Evolutionary conservation across 257 asterid species (phyloP), one percentile per base, ranked within the genome.

Genomic region (Solanum corneliomulleri): DNA sequence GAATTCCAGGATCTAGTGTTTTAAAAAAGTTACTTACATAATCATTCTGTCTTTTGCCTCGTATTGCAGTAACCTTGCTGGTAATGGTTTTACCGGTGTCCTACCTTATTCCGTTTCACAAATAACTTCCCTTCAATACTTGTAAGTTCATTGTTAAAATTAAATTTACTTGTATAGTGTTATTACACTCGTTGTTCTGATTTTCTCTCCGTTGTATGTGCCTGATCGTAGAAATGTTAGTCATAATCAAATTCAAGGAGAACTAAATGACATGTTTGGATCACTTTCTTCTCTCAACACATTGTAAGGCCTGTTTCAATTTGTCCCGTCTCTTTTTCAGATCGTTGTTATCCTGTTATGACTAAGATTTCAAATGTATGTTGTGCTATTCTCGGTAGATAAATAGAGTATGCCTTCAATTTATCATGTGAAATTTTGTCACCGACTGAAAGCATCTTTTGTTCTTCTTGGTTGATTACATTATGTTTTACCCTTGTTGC

Each of bases 61-160:
- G 45, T 39, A 33, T 66, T 52, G 89, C 98, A 97, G 99, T 71
- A 96, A 93, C 89, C 96, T 97, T 66, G 99, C 99, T 44, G 91
- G 89, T 66, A 90, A 92, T 74, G 90, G 91, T 89, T 97, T 96
- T 92, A 96, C 14, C 31, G 96, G 93, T 80, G 92, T 83, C 88
- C 90, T 97, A 83, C 99, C 98, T 14, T 96, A 94, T 88, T 94
- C 98, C 62, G 87, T 97, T 86, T 92, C 98, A 8, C 86, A 35
- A 87, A 93, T 95, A 97, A 86, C 84, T 60, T 90, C 97, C 87
- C 98, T 97, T 21, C 90, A 86, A 85, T 91, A 91, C 93, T 92
- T 97, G 99, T 97, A 64, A 92, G 99, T 93, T 44, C 33, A 85
- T 21, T 33, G 27, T 60, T 33, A 18, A 74, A 7, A 60, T 9